Evolutionary conservation across 2,329 filamentous ascomycete species (phyloP).

Genomic region (Chaetomium strumarium): DNA sequence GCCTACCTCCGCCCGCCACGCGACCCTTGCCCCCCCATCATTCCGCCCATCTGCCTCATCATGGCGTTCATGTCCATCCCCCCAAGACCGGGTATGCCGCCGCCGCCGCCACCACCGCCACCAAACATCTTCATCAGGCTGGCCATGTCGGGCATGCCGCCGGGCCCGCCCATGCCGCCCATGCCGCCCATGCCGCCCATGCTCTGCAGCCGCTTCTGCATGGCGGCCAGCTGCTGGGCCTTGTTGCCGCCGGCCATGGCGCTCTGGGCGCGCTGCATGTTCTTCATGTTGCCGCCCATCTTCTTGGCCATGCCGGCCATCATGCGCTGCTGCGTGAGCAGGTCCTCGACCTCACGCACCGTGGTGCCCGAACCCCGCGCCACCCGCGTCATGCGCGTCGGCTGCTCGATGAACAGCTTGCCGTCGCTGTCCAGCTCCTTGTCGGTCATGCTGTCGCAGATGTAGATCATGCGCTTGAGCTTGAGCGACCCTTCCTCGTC

Average conservation of each 20-base stretch:
- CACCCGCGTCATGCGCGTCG: constrained; percentile 85
- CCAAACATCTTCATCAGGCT: constrained; percentile 90
- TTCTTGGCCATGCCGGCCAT: constrained; percentile 99
- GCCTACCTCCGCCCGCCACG: constrained; percentile 21
- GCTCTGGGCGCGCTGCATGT: constrained; percentile 89
- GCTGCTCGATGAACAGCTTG: constrained; percentile 88
- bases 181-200: constrained; percentile 83
- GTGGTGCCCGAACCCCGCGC: constrained; percentile 85
- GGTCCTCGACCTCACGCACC: constrained; percentile 88
- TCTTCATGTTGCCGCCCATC: constrained; percentile 96
- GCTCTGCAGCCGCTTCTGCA: constrained; percentile 91
- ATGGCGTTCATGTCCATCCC: constrained; percentile 74
- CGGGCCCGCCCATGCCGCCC: constrained; percentile 63
- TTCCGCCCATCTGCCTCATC: constrained; percentile 63
- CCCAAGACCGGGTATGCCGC: constrained; percentile 58
- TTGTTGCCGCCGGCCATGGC: constrained; percentile 89
- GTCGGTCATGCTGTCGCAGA: constrained; percentile 96
- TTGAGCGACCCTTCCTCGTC: constrained; percentile 93
- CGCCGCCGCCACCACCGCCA: constrained; percentile 48
- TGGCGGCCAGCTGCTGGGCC: constrained; percentile 87
- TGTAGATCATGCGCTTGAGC: constrained; percentile 97
- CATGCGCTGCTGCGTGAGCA: constrained; percentile 96
- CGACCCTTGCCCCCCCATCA: constrained; percentile 31
- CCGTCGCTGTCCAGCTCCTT: constrained; percentile 95
- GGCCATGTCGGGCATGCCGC: constrained; percentile 74